Evolutionary conservation across 768 basidiomycete genomes (phyloP).

Genomic region (Harrya chromipes): DNA sequence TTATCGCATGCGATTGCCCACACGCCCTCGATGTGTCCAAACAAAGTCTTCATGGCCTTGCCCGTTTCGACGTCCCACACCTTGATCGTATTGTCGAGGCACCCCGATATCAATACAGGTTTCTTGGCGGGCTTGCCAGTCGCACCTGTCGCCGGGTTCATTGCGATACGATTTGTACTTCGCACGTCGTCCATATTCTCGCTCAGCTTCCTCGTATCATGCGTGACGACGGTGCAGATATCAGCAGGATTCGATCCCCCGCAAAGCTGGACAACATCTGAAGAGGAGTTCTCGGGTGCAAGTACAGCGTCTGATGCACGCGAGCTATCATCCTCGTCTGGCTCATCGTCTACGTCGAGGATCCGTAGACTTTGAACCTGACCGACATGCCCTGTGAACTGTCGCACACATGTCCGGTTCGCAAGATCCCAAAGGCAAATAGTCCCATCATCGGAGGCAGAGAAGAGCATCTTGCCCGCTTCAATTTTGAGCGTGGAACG

Average conservation of each 20-base stretch:
- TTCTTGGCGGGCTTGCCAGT: constrained; percentile 38
- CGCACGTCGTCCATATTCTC: constrained; percentile 15
- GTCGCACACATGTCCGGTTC: constrained; percentile 72
- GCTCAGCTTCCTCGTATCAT: constrained; percentile 14
- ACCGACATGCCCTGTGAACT: constrained; percentile 86
- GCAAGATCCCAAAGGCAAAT: constrained; percentile 95
- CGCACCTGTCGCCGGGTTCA: constrained; percentile 3
- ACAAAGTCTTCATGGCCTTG: constrained; percentile 74
- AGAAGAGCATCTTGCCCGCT: constrained; percentile 94
- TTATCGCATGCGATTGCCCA: constrained; percentile 96
- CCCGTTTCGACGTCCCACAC: constrained; percentile 93
- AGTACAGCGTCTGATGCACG: constrained; percentile 10
- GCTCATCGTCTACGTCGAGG: constrained; percentile 60
- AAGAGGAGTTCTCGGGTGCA: constrained; percentile 13
- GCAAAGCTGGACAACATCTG: constrained; percentile 15
- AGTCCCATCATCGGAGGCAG: constrained; percentile 91
- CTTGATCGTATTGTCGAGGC: constrained; percentile 93
- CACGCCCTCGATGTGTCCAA: constrained; percentile 98
- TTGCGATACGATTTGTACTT: constrained; percentile 3
- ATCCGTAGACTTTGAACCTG: constrained; percentile 92
- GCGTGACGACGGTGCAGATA: constrained; percentile 31
- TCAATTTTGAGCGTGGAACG: constrained; percentile 53
- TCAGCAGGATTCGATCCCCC: constrained; percentile 15
- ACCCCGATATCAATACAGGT: constrained; percentile 82
- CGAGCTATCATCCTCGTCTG: constrained; percentile 20